Evolutionary conservation across 2,329 filamentous ascomycete genomes (phyloP), one percentile per base, ranked within the genome.

Genomic region (Immersiporthe knoxdaviesiana): DNA sequence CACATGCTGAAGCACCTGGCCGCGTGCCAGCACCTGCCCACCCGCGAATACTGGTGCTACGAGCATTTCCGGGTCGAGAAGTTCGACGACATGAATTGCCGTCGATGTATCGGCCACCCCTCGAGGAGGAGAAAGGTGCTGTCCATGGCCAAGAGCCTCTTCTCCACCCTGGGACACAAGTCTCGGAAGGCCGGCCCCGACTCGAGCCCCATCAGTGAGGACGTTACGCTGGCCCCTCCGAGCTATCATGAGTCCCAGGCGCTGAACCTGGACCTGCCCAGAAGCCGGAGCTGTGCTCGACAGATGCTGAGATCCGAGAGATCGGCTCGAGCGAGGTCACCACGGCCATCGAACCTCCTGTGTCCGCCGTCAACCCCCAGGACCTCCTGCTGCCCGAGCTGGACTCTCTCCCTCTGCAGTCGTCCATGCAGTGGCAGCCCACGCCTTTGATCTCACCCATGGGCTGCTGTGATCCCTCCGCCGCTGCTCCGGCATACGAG

Each of bases 41-140:
- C 80, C 3, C 84, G 84, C 68, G 83, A 87, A 78, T 88, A 87
- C 72, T 83, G 84, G 79, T 88, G 85, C 74, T 87, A 85, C 74
- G 82, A 87, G 50, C 86, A 86, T 74, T 82, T 79, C 74, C 82
- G 81, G 73, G 78, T 83, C 68, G 85, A 88, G 74, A 79, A 80
- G 50, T 86, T 87, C 75, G 82, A 83, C 76, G 84, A 87, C 72
- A 77, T 80, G 72, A 82, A 83, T 73, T 86, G 84, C 77, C 83
- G 81, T 67, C 80, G 81, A 52, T 87, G 84, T 72, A 75, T 83
- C 24, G 81, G 81, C n/a, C 84, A 84, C 50, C 81, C 82, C 3
- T 86, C 83, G 8, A 84, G 83, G 77, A 80, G 85, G 73, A 82
- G 80, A 74, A 84, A 82, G 73, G 84, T 87, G 70, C 76, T 87